Percentiles rank a stretch among this genome's conserved stretches.
Evolutionary conservation across 1,139 yeast genomes (phyloP).

Genomic region (Hanseniaspora sp.): DNA sequence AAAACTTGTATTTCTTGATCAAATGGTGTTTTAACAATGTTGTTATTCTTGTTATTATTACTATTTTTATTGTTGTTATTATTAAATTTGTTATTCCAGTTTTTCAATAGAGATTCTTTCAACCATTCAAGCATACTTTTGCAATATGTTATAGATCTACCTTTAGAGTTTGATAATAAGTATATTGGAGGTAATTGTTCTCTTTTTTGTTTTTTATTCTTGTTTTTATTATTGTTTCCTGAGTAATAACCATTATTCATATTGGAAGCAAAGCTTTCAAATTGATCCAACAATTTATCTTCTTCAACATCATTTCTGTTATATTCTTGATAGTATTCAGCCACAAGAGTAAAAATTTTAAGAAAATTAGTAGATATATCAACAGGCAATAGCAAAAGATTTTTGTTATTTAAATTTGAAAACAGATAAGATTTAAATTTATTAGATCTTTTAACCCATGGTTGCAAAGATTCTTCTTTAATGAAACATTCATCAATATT

Average conservation of each 20-base stretch:
- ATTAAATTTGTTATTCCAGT: conserved; percentile 60
- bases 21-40: conserved; percentile 44
- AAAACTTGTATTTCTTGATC: conserved; percentile 51
- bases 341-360: conserved; percentile 64
- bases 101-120: conserved; percentile 66
- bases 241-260: conserved; percentile 17
- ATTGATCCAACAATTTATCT: conserved; percentile 15
- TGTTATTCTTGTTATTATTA: conserved; percentile 21
- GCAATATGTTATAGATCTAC: conserved; percentile 70
- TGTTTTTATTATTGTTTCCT: background rate
- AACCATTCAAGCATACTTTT: conserved; percentile 92
- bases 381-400: conserved; percentile 74
- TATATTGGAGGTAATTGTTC: conserved; percentile 50
- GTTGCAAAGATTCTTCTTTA: conserved; percentile 47
- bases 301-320: conserved; percentile 19
- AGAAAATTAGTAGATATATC: conserved; percentile 73
- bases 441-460: conserved; percentile 56
- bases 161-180: conserved; percentile 66
- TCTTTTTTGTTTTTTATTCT: conserved; percentile 8
- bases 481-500: conserved; percentile 28
- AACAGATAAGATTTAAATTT: conserved; percentile 57
- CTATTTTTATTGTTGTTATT: conserved; percentile 49
- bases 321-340: conserved; percentile 33
- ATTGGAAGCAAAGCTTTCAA: conserved; percentile 8
- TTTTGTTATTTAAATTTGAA: conserved; percentile 40